Conservation (phyloP, 768 basidiomycete genomes). For the Podaxis sp. region DNA sequence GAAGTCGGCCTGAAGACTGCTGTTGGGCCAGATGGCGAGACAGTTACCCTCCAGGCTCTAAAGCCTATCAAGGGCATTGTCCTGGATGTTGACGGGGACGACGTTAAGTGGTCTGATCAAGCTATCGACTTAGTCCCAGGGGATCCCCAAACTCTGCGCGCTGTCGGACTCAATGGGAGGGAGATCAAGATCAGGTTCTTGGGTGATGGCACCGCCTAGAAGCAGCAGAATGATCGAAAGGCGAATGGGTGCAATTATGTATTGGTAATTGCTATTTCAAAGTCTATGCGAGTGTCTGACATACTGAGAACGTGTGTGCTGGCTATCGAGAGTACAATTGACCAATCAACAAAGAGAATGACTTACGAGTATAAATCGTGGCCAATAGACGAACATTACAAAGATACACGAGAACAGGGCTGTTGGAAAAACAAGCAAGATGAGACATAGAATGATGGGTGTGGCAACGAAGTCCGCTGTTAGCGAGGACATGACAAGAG, state of each 20-base stretch:
- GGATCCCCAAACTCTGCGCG: conserved; percentile 71
- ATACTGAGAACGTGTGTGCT: background rate
- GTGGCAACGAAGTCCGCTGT: background rate
- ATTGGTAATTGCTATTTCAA: background rate
- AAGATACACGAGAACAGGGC: background rate
- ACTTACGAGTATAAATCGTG: background rate
- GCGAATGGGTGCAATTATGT: background rate
- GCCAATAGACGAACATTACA: background rate
- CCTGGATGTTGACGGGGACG: conserved; percentile 71
- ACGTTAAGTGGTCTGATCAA: conserved; percentile 84
- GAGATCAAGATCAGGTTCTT: conserved; percentile 64
- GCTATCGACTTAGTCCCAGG: conserved; percentile 87
- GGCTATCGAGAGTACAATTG: background rate
- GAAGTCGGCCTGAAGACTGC: conserved; percentile 58
- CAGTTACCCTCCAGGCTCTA: conserved; percentile 50
- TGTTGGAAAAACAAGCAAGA: background rate
- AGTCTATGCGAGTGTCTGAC: conserved; percentile 5
- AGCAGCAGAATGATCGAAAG: background rate
- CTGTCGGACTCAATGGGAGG: conserved; percentile 66
- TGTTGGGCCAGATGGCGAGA: conserved; percentile 53
- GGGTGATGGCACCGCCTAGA: conserved; percentile 69
- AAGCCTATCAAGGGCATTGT: conserved; percentile 88
- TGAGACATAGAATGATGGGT: background rate
- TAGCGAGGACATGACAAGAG: background rate
- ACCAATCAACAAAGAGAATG: background rate